Evolutionary conservation across 768 basidiomycete species (phyloP), one percentile per base, ranked within the genome.

Genomic region (Dioszegia aurantiaca): DNA sequence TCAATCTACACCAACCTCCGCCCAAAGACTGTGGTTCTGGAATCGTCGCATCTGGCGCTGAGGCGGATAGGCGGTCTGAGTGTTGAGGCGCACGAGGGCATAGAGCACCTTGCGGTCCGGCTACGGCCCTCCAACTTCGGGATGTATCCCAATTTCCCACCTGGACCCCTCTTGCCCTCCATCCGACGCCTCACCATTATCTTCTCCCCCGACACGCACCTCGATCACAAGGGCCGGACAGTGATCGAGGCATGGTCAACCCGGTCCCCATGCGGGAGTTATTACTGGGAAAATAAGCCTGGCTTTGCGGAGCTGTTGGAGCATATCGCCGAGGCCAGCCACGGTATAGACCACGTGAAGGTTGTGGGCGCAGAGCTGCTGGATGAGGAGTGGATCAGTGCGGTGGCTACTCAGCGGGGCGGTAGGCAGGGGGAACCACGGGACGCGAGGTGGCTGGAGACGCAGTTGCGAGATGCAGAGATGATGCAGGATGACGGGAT

Each of bases 281-380:
- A 33, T 14, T 33, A 33, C 14, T 33, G 33, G 33, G 33, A 33
- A 14, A 3, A 31, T 23, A 14, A 17, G 26, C 24, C 46, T 10
- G 10, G 24, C 46, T 47, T 47, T 17, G 27, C 12, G 3, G 46
- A 47, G 9, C 24, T 47, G 46, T 3, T 47, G 12, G 19, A 30
- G 21, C 46, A 47, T 31, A 30, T 47, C 17, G 40, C n/a, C 26
- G 46, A 19, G 27, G 27, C 19, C 9, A 8, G 4, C 16, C 27
- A 3, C 12, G 16, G 27, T 5, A 28, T 47, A 28, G 11, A 16
- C 46, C 26, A 47, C 27, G 26, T 47, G 26, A 16, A 28, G 12
- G 28, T 47, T 14, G 28, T 47, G 3, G 46, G 46, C 3, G 46
- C 46, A 30, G 46, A 47, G 27, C 9, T 17, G 27, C 46, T 47